Conservation (phyloP, 2,329 filamentous ascomycete species). For the Colletotrichum sp. region DNA sequence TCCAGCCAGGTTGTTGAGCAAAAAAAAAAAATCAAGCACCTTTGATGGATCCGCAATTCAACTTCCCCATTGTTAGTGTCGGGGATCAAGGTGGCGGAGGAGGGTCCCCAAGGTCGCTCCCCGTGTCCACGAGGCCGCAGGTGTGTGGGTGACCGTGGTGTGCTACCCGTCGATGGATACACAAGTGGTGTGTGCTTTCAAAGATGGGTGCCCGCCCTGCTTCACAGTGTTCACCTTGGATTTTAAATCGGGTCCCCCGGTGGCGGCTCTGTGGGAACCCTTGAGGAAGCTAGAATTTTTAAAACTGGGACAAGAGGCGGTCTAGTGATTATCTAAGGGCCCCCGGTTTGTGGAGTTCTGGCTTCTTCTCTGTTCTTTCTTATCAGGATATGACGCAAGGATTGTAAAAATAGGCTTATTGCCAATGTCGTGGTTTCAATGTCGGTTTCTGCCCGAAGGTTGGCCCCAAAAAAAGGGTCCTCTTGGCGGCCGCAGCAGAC, state of each 20-base stretch:
- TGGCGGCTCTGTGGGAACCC: background rate
- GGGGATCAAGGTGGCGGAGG: background rate
- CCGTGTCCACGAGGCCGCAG: background rate
- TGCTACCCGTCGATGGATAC: background rate
- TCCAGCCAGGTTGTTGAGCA: conserved; percentile 1
- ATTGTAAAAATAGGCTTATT: background rate
- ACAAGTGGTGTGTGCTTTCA: background rate
- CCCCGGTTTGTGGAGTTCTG: background rate
- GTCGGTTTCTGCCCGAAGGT: background rate
- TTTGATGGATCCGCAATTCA: conserved; percentile 1
- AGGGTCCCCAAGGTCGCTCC: background rate
- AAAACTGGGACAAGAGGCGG: background rate
- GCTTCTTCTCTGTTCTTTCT: background rate
- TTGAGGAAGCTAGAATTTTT: background rate
- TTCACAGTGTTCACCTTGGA: background rate
- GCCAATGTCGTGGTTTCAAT: background rate
- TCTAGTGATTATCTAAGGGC: background rate
- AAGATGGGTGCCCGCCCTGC: background rate
- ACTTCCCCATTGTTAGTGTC: background rate
- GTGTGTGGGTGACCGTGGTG: background rate
- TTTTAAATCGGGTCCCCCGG: background rate
- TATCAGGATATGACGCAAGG: background rate
- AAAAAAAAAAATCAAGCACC: background rate
- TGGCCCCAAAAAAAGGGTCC: background rate
- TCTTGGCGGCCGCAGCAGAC: background rate